phyloP scores from a whole-genome alignment of 805 yeast species.

The Teunomyces stri region DNA sequence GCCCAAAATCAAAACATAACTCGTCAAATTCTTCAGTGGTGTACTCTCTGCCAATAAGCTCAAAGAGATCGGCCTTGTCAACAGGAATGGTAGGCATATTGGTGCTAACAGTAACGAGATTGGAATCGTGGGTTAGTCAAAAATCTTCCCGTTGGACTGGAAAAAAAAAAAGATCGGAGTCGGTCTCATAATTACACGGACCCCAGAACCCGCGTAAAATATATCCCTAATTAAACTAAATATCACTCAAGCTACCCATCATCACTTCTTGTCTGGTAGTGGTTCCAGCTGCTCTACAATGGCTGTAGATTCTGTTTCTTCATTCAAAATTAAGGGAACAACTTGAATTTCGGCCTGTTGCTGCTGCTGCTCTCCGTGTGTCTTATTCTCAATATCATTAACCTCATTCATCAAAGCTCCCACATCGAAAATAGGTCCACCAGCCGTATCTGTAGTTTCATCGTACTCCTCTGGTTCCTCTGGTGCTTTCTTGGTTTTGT shows the following conservation, averaged over 20 bases:
- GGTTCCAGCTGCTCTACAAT: background rate
- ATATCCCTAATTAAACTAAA: background rate
- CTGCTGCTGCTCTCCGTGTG: slow-evolving; percentile 13
- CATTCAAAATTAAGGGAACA: slow-evolving; percentile 13
- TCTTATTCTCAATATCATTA: slow-evolving; percentile 38
- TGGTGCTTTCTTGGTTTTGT: background rate
- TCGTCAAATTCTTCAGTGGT: slow-evolving; percentile 94
- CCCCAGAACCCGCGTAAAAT: background rate
- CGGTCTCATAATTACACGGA: slow-evolving; percentile 6
- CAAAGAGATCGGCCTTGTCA: slow-evolving; percentile 88
- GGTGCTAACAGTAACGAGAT: background rate
- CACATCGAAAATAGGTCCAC: slow-evolving; percentile 42
- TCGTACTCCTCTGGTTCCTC: slow-evolving; percentile 15
- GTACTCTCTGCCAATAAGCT: slow-evolving; percentile 57
- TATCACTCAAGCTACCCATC: background rate
- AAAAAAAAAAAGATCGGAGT: background rate
- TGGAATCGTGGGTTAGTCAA: slow-evolving; percentile 9
- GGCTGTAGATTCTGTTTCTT: slow-evolving; percentile 18
- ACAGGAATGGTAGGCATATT: slow-evolving; percentile 95
- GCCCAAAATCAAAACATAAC: slow-evolving; percentile 95
- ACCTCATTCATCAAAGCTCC: slow-evolving; percentile 44
- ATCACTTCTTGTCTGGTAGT: background rate
- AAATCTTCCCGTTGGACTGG: background rate
- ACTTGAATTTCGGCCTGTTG: slow-evolving; percentile 13
- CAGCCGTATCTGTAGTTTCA: slow-evolving; percentile 3